Evolutionary conservation across 2,329 filamentous ascomycete genomes (phyloP).

Genomic region (Penicillium sp.): DNA sequence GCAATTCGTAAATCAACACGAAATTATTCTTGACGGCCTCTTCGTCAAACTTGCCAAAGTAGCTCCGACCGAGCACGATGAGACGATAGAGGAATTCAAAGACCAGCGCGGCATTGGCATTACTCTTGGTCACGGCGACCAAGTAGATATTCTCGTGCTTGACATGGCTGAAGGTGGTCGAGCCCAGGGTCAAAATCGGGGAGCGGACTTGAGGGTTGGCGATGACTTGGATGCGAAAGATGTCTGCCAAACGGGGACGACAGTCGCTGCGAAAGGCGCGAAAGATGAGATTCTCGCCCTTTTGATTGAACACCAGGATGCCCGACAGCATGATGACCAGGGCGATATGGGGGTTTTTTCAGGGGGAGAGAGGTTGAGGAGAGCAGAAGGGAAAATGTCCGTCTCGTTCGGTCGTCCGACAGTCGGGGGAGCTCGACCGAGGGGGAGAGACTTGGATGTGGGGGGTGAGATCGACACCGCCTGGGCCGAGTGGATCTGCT

Average conservation of each 20-base stretch:
- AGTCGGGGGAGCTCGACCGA: conserved; percentile 10
- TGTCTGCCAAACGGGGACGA: conserved; percentile 91
- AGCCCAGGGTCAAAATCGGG: conserved; percentile 92
- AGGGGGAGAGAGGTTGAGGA: conserved; percentile 3
- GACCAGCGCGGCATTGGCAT: conserved; percentile 94
- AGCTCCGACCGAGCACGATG: conserved; percentile 82
- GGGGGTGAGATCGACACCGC: conserved; percentile 16
- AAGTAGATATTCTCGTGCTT: conserved; percentile 99
- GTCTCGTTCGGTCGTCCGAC: conserved; percentile 7
- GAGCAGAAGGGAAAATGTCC: background rate
- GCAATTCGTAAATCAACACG: conserved; percentile 92
- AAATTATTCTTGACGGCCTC: conserved; percentile 99
- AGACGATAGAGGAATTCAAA: conserved; percentile 97
- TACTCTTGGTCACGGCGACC: conserved; percentile 96
- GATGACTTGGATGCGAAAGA: conserved; percentile 99
- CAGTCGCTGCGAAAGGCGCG: conserved; percentile 98
- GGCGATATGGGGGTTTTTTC: background rate
- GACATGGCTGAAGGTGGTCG: conserved; percentile 98
- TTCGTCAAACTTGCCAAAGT: conserved; percentile 99
- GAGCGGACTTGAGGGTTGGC: conserved; percentile 96
- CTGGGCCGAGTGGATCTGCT: conserved; percentile 3
- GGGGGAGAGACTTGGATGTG: conserved; percentile 4
- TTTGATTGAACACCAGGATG: conserved; percentile 97
- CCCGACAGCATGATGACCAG: conserved; percentile 77
- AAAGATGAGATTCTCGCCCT: conserved; percentile 99